Base-by-base conservation (phyloP, 495 filamentous ascomycete species). In the Aspergillus cavernicola region DNA sequence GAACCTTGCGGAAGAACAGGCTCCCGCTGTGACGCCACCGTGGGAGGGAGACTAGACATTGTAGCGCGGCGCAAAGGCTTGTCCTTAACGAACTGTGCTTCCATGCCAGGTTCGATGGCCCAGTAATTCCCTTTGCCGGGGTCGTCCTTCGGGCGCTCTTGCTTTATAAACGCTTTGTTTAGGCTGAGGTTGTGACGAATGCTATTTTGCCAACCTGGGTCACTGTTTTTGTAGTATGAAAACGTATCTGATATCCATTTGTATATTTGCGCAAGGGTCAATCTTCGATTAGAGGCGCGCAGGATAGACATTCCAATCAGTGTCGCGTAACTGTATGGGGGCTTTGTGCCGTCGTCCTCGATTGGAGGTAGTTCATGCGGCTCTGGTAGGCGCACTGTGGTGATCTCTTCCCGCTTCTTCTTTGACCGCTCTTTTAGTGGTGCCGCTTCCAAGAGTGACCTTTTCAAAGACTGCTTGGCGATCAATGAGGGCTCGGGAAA, bases 51-150 rank as follows among this genome's bases (percentile, higher is more conserved):
- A 38, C 69, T 76, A 0, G 72, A 70, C 68, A 75, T 74, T 5
- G 74, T 80, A 29, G 80, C 73, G 35, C 83, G 80, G 29, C 84
- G 81, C 26, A 73, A 65, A 46, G 77, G 79, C 71, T 92, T 96
- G 58, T 92, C 88, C 66, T 90, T 92, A 67, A 95, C 76, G 64
- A 95, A 97, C 50, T 91, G 85, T 18, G 82, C 73, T 66, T 98
- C 93, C 69, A 86, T 85, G 0, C 93, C 93, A n/a, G 82, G 78
- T 61, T 90, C 82, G 60, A 98, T 95, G 13, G 83, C 81, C 93
- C 93, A 98, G 69, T 98, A 97, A 68, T 96, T 91, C n/a, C 93
- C 93, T 70, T 97, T 97, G 49, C 93, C 93, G 1, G 92, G 90
- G 64, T 98, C 93, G 70, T 96, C 92, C 72, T 97, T 97, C 19